These are phyloP conservation scores for Epichloe glyceriae DNA, from an alignment of 2,329 filamentous ascomycete species.

Conservation along the genomic window DNA sequence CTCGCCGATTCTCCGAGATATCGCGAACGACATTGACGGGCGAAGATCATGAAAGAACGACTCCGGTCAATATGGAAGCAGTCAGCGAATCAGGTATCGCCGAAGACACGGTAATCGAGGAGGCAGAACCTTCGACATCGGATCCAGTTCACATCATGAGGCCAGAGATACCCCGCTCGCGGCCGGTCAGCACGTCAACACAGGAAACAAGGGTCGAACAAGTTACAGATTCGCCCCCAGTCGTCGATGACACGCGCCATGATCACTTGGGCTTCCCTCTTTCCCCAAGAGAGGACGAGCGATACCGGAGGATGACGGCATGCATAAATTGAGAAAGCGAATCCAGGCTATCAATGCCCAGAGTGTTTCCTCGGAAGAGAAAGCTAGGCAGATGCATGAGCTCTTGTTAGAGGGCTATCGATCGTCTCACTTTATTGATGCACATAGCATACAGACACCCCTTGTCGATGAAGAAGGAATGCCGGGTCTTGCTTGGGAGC, in stretches of 20 bases:
- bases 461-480: slow-evolving; percentile 8
- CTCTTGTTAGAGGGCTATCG: slow-evolving; percentile 57
- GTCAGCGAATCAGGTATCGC: slow-evolving; percentile 16
- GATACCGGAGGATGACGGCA: slow-evolving; percentile 69
- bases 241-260: slow-evolving; percentile 13
- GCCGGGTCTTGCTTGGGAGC: slow-evolving; percentile 22
- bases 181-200: slow-evolving; percentile 22
- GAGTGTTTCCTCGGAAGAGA: slow-evolving; percentile 45
- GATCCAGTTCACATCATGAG: slow-evolving; percentile 7
- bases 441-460: slow-evolving; percentile 5
- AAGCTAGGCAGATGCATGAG: slow-evolving; percentile 59
- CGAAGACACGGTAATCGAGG: slow-evolving; percentile 8
- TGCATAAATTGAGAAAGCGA: slow-evolving; percentile 50
- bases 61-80: slow-evolving; percentile 11
- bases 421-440: slow-evolving; percentile 15
- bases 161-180: slow-evolving; percentile 14
- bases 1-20: slow-evolving; percentile 47
- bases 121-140: background rate
- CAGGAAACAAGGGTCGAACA: slow-evolving; percentile 22
- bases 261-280: slow-evolving; percentile 22
- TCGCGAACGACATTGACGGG: slow-evolving; percentile 26
- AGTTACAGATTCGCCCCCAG: slow-evolving; percentile 9
- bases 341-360: slow-evolving; percentile 57
- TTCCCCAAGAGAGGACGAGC: slow-evolving; percentile 17
- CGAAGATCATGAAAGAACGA: slow-evolving; percentile 18